These are phyloP conservation scores for Leccinum incarnatum DNA, from an alignment of 768 basidiomycete genomes.

Conservation along the genomic window DNA sequence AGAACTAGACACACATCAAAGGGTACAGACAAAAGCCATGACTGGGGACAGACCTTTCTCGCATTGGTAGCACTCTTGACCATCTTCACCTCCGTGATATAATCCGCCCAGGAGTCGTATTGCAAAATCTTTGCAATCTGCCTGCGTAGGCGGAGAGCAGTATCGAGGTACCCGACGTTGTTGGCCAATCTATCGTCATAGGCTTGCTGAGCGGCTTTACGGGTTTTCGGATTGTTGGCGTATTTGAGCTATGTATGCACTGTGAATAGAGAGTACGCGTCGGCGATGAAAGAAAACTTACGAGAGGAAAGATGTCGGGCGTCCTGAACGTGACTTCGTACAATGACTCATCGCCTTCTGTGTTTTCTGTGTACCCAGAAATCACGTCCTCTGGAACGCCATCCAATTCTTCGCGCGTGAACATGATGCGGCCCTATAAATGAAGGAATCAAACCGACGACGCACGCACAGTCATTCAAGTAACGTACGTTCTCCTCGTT, in stretches of 20 bases:
- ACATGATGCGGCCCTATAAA: conserved; percentile 54
- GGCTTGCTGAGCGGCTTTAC: conserved; percentile 61
- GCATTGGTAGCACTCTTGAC: conserved; percentile 67
- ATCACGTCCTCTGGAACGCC: conserved; percentile 79
- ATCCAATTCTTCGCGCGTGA: conserved; percentile 69
- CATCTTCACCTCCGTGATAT: conserved; percentile 83
- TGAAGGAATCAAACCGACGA: conserved; percentile 2
- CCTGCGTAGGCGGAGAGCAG: conserved; percentile 67
- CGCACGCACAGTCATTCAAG: background rate
- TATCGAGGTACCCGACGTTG: conserved; percentile 70
- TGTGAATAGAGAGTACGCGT: background rate
- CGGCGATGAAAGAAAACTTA: conserved; percentile 31
- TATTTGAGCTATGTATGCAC: conserved; percentile 65
- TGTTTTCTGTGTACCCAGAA: conserved; percentile 67
- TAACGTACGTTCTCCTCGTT: conserved; percentile 72
- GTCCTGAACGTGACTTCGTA: conserved; percentile 80
- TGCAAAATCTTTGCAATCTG: conserved; percentile 64
- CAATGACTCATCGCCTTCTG: conserved; percentile 51
- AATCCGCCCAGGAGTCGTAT: conserved; percentile 83
- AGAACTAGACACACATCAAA: conserved; percentile 48
- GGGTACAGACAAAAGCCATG: background rate
- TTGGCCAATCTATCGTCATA: conserved; percentile 65
- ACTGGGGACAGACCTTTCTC: conserved; percentile 41
- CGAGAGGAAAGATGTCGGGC: conserved; percentile 75
- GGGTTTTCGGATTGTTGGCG: conserved; percentile 67